Base-by-base conservation (phyloP, 148 eudicot species). In the Talinum fruticosum region DNA sequence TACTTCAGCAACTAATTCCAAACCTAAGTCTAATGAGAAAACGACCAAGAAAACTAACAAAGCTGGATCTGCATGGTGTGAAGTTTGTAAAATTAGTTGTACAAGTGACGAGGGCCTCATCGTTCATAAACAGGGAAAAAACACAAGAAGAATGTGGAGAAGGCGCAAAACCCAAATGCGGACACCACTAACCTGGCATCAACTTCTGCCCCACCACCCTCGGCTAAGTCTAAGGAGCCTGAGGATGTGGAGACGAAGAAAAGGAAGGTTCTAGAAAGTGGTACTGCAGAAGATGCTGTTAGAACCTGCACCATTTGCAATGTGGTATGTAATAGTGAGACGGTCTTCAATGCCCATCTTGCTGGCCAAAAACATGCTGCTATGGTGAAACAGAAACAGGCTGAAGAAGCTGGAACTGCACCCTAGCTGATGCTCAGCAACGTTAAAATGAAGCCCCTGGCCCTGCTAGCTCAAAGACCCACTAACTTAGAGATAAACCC, bases 281-380 rank as follows among this genome's bases (percentile, higher is more conserved):
- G 89, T 16, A 76, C 74, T 29, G 72, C 80, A 54, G 81, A 53
- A 30, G 34, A 71, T 76, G 79, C 79, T 66, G 72, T 81, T 34
- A 81, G 74, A 79, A 76, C 72, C 0, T 85, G 87, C 41, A 47
- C 78, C 24, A 8, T 85, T 73, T 85, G 87, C 79, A 81, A 73
- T 62, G 86, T 87, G 80, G 87, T 87, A 14, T 87, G 89, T 73
- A 85, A 85, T 54, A 85, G 87, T 66, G 84, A 83, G 41, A 57
- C 33, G 5, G 86, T 74, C 24, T 85, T 80, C 76, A 44, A 24
- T 23, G 44, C 80, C 49, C 89, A 87, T 79, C 73, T 84, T 71
- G 53, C 80, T 24, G 87, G 89, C 24, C 77, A 82, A 51, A 87
- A 82, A 69, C 89, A 87, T 68, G 73, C 65, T 73, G 65, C 81